Conservation (phyloP, 2,329 filamentous ascomycete genomes). For the Aphanocladium album region DNA sequence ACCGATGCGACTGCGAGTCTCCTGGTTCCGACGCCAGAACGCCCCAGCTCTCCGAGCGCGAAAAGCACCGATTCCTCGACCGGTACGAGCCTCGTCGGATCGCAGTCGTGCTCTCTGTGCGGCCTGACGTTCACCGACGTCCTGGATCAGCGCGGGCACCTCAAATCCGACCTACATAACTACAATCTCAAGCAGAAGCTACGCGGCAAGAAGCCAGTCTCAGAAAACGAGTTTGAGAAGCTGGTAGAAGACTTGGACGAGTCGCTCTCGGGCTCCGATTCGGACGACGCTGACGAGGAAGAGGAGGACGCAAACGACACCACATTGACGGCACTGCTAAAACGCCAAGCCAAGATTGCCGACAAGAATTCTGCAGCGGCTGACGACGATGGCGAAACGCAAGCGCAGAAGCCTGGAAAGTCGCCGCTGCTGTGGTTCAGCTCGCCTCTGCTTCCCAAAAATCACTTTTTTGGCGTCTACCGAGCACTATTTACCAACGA, state of each 20-base stretch:
- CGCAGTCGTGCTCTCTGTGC: conserved; percentile 80
- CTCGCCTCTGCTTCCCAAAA: conserved; percentile 67
- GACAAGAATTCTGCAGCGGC: conserved; percentile 44
- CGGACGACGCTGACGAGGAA: conserved; percentile 65
- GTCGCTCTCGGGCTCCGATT: conserved; percentile 83
- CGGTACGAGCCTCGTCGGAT: conserved; percentile 40
- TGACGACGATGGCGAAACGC: conserved; percentile 43
- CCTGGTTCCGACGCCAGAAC: conserved; percentile 19
- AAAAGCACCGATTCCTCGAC: conserved; percentile 24
- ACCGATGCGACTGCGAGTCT: conserved; percentile 21
- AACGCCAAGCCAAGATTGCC: conserved; percentile 73
- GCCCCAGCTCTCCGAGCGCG: conserved; percentile 20
- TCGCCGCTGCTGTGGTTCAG: conserved; percentile 81
- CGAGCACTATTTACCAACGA: conserved; percentile 69
- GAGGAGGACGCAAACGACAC: conserved; percentile 57
- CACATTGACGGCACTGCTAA: conserved; percentile 70
- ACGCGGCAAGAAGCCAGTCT: conserved; percentile 64
- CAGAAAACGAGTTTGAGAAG: conserved; percentile 80
- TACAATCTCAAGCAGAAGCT: conserved; percentile 95
- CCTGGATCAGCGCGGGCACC: conserved; percentile 77
- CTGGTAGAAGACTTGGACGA: conserved; percentile 83
- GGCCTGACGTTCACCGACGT: conserved; percentile 64
- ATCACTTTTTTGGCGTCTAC: conserved; percentile 82
- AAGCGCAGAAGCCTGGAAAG: conserved; percentile 55
- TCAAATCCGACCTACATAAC: conserved; percentile 83